Percentiles rank a stretch among this genome's conserved stretches.
These are phyloP conservation scores for Fonsecaea multimorphosa DNA, from an alignment of 2,329 filamentous ascomycete species.

Conservation along the genomic window DNA sequence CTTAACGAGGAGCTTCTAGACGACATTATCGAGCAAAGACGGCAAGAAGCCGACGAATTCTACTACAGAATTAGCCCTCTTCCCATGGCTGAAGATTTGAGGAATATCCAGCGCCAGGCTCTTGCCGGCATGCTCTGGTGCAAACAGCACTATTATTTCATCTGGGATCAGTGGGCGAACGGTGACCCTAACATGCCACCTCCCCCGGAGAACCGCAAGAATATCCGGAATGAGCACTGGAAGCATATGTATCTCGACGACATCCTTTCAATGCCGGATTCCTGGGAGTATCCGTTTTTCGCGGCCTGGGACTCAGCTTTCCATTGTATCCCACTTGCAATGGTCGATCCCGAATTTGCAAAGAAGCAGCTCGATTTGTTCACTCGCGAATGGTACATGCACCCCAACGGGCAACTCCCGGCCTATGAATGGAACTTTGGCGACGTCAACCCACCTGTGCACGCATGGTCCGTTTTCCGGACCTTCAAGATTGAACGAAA, in stretches of 20 bases:
- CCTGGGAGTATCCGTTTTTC: slow-evolving; percentile 98
- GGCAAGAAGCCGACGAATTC: slow-evolving; percentile 93
- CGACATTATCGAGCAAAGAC: slow-evolving; percentile 82
- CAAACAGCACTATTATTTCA: slow-evolving; percentile 94
- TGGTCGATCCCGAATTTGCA: slow-evolving; percentile 97
- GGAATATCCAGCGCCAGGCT: slow-evolving; percentile 93
- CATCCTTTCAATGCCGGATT: slow-evolving; percentile 96
- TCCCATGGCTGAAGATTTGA: slow-evolving; percentile 89
- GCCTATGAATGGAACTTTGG: slow-evolving; percentile 98
- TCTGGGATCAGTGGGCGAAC: slow-evolving; percentile 98
- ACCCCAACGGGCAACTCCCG: slow-evolving; percentile 92
- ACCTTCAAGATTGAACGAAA: slow-evolving; percentile 99
- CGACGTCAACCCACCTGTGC: slow-evolving; percentile 94
- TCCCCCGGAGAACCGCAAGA: slow-evolving; percentile 78
- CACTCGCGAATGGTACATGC: slow-evolving; percentile 98
- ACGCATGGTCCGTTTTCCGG: slow-evolving; percentile 94
- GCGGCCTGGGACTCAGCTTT: slow-evolving; percentile 97
- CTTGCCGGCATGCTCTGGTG: slow-evolving; percentile 98
- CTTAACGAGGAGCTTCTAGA: slow-evolving; percentile 94
- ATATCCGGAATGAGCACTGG: slow-evolving; percentile 86
- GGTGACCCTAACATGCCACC: slow-evolving; percentile 88
- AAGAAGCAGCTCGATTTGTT: slow-evolving; percentile 98
- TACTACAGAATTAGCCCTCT: slow-evolving; percentile 92
- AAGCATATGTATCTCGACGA: slow-evolving; percentile 95
- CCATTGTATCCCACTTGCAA: slow-evolving; percentile 92